These are phyloP conservation scores for Candolleomyces aberdarensis DNA, from an alignment of 768 basidiomycete genomes.

Conservation along the genomic window DNA sequence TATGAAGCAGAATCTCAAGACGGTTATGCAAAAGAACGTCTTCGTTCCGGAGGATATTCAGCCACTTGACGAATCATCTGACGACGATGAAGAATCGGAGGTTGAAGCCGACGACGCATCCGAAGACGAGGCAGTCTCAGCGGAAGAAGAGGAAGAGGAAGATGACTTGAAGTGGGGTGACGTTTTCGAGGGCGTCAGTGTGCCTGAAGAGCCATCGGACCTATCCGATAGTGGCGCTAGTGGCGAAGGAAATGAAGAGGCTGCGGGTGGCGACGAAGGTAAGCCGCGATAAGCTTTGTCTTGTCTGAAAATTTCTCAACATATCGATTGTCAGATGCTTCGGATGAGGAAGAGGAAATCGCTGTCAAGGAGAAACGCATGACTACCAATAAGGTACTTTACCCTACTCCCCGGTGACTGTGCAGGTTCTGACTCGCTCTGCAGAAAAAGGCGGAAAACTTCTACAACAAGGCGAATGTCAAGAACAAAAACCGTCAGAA, in stretches of 20 bases:
- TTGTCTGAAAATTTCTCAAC: slow-evolving; percentile 4
- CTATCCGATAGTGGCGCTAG: neutral
- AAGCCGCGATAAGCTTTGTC: slow-evolving; percentile 6
- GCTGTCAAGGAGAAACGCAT: slow-evolving; percentile 68
- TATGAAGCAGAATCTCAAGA: slow-evolving; percentile 84
- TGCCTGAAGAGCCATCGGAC: slow-evolving; percentile 22
- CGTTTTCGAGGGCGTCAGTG: slow-evolving; percentile 65
- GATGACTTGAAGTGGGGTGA: slow-evolving; percentile 81
- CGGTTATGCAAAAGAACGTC: slow-evolving; percentile 85
- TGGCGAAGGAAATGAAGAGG: slow-evolving; percentile 13
- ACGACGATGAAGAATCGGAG: slow-evolving; percentile 34
- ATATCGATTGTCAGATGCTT: slow-evolving; percentile 11
- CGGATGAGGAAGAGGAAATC: slow-evolving; percentile 35
- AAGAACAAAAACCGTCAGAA: slow-evolving; percentile 82
- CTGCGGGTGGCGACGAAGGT: slow-evolving; percentile 17
- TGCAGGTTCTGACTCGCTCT: neutral
- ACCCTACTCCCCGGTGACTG: neutral
- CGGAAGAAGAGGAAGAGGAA: slow-evolving; percentile 37
- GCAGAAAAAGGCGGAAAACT: slow-evolving; percentile 86
- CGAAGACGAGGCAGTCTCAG: slow-evolving; percentile 36
- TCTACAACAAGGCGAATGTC: slow-evolving; percentile 80
- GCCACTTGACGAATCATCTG: slow-evolving; percentile 54
- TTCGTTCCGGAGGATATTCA: slow-evolving; percentile 84
- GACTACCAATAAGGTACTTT: slow-evolving; percentile 85
- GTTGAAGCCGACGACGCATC: slow-evolving; percentile 41